A percentile compares a stretch with the other conserved stretches of the same genome.
These are phyloP conservation scores for Fraxinus paxiana DNA, from an alignment of 305 asterid genomes.

Conservation along the genomic window DNA sequence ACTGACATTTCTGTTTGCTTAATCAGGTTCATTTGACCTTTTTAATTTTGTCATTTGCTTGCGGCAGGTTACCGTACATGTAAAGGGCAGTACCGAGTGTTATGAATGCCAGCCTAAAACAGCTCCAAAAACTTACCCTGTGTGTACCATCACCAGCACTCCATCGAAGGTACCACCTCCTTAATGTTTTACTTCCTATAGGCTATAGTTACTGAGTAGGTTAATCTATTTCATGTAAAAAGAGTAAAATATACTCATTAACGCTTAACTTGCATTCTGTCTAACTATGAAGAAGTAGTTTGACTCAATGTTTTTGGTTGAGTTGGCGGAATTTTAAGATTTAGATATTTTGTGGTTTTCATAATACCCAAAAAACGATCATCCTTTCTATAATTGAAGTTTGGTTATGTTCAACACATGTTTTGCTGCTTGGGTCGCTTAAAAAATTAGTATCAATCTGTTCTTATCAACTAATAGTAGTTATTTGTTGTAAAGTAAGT, in stretches of 20 bases:
- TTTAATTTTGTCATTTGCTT: slow-evolving; percentile 18
- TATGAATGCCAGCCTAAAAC: slow-evolving; percentile 98
- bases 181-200: not conserved
- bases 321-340: not conserved
- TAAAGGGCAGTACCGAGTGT: slow-evolving; percentile 88
- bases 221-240: not conserved
- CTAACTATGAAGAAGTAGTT: slow-evolving; percentile 6
- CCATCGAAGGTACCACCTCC: slow-evolving; percentile 76
- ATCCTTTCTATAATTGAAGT: not conserved
- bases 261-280: not conserved
- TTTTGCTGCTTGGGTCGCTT: slow-evolving; percentile 9
- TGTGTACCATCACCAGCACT: slow-evolving; percentile 94
- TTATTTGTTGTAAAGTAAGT: slow-evolving; percentile 6
- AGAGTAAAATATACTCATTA: slow-evolving; percentile 2
- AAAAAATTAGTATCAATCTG: not conserved
- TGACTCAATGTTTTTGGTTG: slow-evolving; percentile 1
- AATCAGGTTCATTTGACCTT: slow-evolving; percentile 3
- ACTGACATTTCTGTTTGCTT: slow-evolving; percentile 10
- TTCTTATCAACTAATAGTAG: not conserved
- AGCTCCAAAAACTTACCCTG: slow-evolving; percentile 98
- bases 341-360: not conserved
- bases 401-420: not conserved
- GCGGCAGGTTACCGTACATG: slow-evolving; percentile 86
- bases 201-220: not conserved
- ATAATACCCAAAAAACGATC: not conserved